Evolutionary conservation across 2,329 filamentous ascomycete species (phyloP).

Genomic region (Cladosporium colombiae): DNA sequence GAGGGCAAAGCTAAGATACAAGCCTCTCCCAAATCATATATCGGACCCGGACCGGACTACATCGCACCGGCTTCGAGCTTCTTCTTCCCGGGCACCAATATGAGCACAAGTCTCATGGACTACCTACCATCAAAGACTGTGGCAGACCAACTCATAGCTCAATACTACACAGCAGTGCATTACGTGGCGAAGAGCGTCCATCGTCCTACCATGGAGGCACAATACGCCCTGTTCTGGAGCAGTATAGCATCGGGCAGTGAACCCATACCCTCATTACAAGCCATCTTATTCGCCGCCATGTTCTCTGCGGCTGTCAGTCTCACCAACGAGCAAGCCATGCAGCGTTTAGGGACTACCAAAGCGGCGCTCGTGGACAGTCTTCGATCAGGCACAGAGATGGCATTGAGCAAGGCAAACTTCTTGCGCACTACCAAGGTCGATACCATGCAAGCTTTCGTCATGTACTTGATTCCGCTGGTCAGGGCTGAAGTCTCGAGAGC

Average conservation of each 20-base stretch:
- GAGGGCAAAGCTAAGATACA: slow-evolving; percentile 26
- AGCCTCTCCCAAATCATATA: slow-evolving; percentile 48
- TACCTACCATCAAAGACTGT: slow-evolving; percentile 61
- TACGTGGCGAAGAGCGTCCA: slow-evolving; percentile 69
- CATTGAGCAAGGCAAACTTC: slow-evolving; percentile 69
- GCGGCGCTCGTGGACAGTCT: slow-evolving; percentile 61
- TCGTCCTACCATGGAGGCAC: slow-evolving; percentile 64
- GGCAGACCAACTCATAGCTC: slow-evolving; percentile 63
- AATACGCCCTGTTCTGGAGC: slow-evolving; percentile 67
- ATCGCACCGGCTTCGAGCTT: slow-evolving; percentile 68
- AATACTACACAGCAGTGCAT: slow-evolving; percentile 70
- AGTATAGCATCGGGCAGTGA: slow-evolving; percentile 61
- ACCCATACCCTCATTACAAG: slow-evolving; percentile 65
- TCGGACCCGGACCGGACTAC: slow-evolving; percentile 66
- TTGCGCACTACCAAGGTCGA: slow-evolving; percentile 71
- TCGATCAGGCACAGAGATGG: slow-evolving; percentile 66
- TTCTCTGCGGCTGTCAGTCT: slow-evolving; percentile 70
- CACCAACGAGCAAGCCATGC: slow-evolving; percentile 54
- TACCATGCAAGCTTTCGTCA: slow-evolving; percentile 73
- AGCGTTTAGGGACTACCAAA: slow-evolving; percentile 59
- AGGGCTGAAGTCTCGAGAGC: slow-evolving; percentile 70
- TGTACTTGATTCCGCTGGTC: slow-evolving; percentile 75
- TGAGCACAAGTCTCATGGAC: slow-evolving; percentile 55
- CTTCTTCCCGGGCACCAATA: slow-evolving; percentile 59
- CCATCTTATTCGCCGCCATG: slow-evolving; percentile 68